Evolutionary conservation across 306 rosid genomes (phyloP), one percentile per base, ranked within the genome.

Genomic region (Lotus japonicus): DNA sequence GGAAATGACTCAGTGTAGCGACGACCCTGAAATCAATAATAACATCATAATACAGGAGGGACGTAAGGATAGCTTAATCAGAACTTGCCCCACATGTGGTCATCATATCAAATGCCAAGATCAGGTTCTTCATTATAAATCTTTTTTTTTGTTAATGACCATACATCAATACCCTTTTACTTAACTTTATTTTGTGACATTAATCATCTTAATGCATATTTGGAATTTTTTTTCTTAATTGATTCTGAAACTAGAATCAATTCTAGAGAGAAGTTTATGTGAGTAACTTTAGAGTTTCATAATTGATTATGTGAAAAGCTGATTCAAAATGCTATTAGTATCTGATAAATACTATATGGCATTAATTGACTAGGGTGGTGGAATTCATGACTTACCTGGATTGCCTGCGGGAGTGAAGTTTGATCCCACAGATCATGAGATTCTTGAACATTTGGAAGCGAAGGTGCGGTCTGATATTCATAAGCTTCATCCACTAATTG

Each of bases 351-450:
- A 10, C 0, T 9, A 9, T 44, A 15, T 46, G 55, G 41, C 17
- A 4, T 60, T 68, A 28, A 49, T 74, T 66, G 11, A 28, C 19
- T 55, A 77, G 77, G 73, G 43, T 72, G 77, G 84, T 69, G 83
- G 87, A 71, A 73, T 88, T 62, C 73, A 88, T 60, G 85, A 86
- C 55, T 77, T 88, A 49, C 92, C 88, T 35, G 95, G 95, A 43
- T 63, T 88, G 3, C 95, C 95, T 2, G 88, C 89, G 5, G 95
- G 92, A 39, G 95, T 88, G 79, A 88, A 86, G 84, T 88, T 88
- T 79, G 95, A 88, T 82, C 95, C 95, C 0, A 84, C 92, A 9
- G 89, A 88, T 80, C 92, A 86, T 50, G 95, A 88, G 85, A 80
- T 88, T 46, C 82, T 88, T 35, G 81, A 84, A 33, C 95, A 88